Conservation (phyloP, 2,329 filamentous ascomycete species). For the Zymoseptoria brevis region DNA sequence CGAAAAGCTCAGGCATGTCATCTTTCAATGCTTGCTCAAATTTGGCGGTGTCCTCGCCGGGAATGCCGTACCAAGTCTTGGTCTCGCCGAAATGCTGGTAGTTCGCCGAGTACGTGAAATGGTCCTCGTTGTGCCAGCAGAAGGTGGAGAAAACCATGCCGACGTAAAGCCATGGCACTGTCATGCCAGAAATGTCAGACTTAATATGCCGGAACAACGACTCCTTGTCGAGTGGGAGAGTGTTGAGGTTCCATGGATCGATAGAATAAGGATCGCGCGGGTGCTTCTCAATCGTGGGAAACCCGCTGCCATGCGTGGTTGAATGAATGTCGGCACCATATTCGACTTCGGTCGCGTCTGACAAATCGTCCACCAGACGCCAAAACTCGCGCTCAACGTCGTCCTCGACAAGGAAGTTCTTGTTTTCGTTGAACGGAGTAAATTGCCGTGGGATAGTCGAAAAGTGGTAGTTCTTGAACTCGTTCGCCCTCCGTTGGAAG, state of each 20-base stretch:
- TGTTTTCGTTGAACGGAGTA: slow-evolving; percentile 73
- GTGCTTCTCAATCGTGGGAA: slow-evolving; percentile 87
- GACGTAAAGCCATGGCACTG: slow-evolving; percentile 96
- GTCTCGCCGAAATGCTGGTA: slow-evolving; percentile 98
- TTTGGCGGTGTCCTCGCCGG: slow-evolving; percentile 83
- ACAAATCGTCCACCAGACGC: slow-evolving; percentile 85
- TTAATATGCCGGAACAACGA: slow-evolving; percentile 97
- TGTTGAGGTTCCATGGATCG: slow-evolving; percentile 93
- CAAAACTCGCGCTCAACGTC: slow-evolving; percentile 96
- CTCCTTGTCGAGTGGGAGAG: slow-evolving; percentile 80
- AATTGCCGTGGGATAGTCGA: slow-evolving; percentile 52
- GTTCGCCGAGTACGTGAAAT: slow-evolving; percentile 95
- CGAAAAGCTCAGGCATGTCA: slow-evolving; percentile 91
- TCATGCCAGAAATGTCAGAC: slow-evolving; percentile 97
- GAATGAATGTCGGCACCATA: slow-evolving; percentile 98
- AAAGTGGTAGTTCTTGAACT: slow-evolving; percentile 93
- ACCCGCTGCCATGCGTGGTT: slow-evolving; percentile 93
- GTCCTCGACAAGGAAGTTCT: slow-evolving; percentile 78
- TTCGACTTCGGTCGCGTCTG: slow-evolving; percentile 94
- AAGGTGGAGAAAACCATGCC: slow-evolving; percentile 99
- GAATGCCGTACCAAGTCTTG: slow-evolving; percentile 99
- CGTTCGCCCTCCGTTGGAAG: slow-evolving; percentile 91
- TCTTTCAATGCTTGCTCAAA: slow-evolving; percentile 94
- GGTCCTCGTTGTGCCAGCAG: slow-evolving; percentile 98
- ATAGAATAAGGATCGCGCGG: slow-evolving; percentile 79